Evolutionary conservation across 768 basidiomycete species (phyloP).

Genomic region (Lactarius hengduanensis): DNA sequence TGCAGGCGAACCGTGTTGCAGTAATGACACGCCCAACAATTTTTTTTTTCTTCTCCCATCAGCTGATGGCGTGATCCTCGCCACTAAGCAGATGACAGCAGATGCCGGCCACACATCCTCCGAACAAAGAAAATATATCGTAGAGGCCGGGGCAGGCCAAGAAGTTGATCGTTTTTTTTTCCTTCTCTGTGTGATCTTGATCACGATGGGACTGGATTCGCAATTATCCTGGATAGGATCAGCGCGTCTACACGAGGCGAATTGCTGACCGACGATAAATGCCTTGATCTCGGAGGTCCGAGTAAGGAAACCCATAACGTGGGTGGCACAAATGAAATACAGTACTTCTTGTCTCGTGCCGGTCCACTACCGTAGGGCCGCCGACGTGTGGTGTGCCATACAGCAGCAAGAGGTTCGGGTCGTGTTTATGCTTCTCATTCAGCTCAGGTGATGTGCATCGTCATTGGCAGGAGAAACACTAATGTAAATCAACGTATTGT

Average conservation of each 20-base stretch:
- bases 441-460: conserved; percentile 18
- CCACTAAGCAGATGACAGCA: background rate
- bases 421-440: background rate
- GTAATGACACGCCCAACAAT: background rate
- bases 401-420: background rate
- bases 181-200: conserved; percentile 8
- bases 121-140: conserved; percentile 1
- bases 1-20: background rate
- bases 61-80: conserved; percentile 1
- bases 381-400: background rate
- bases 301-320: conserved; percentile 7
- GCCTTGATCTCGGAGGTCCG: background rate
- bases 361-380: background rate
- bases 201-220: conserved; percentile 20
- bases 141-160: background rate
- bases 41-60: background rate
- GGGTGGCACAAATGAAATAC: background rate
- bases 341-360: background rate
- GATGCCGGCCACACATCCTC: conserved; percentile 6
- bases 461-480: conserved; percentile 16
- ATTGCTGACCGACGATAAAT: conserved; percentile 23
- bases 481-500: conserved; percentile 18
- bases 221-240: conserved; percentile 23
- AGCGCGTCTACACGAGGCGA: conserved; percentile 12
- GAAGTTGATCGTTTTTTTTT: conserved; percentile 4